These are phyloP conservation scores for Rhizoclosmatium globosum DNA, from an alignment of 192 early-diverging fungal species.

Conservation along the genomic window DNA sequence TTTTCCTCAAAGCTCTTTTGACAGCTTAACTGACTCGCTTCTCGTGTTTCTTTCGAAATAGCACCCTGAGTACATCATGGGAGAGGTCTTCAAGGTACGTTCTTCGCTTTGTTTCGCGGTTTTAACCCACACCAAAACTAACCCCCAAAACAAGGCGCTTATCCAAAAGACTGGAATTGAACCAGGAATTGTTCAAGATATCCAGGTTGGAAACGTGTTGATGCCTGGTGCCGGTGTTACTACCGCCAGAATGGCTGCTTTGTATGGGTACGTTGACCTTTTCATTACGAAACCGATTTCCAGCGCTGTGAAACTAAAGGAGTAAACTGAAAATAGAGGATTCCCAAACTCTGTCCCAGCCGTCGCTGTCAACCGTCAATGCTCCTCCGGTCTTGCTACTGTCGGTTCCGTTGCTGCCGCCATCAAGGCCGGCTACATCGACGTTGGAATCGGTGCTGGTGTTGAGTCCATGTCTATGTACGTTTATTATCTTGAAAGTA, in stretches of 20 bases:
- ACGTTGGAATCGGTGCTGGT: slow-evolving; percentile 93
- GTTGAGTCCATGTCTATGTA: slow-evolving; percentile 91
- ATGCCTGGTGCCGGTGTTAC: slow-evolving; percentile 90
- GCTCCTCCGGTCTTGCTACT: slow-evolving; percentile 92
- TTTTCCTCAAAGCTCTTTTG: no score
- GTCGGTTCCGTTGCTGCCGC: slow-evolving; percentile 85
- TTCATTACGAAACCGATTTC: slow-evolving; percentile 28
- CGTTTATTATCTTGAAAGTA: background rate
- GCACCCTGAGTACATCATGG: slow-evolving; percentile 76
- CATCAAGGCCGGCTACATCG: slow-evolving; percentile 89
- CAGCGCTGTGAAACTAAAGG: background rate
- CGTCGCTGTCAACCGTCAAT: slow-evolving; percentile 92
- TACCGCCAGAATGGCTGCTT: slow-evolving; percentile 88
- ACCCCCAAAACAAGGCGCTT: slow-evolving; percentile 49
- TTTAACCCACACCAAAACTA: background rate
- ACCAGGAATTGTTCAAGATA: slow-evolving; percentile 87
- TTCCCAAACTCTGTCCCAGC: slow-evolving; percentile 85
- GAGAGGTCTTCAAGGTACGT: slow-evolving; percentile 71
- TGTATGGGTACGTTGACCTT: slow-evolving; percentile 67
- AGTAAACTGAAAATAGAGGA: slow-evolving; percentile 22
- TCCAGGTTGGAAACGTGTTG: slow-evolving; percentile 93
- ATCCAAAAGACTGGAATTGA: slow-evolving; percentile 83
- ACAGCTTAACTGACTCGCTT: no score
- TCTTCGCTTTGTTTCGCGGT: background rate
- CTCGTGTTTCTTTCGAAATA: no score